A percentile compares a stretch with the other conserved stretches of the same genome.
phyloP scores from a whole-genome alignment of 352 stramenopile species.

The Phytophthora capsici region DNA sequence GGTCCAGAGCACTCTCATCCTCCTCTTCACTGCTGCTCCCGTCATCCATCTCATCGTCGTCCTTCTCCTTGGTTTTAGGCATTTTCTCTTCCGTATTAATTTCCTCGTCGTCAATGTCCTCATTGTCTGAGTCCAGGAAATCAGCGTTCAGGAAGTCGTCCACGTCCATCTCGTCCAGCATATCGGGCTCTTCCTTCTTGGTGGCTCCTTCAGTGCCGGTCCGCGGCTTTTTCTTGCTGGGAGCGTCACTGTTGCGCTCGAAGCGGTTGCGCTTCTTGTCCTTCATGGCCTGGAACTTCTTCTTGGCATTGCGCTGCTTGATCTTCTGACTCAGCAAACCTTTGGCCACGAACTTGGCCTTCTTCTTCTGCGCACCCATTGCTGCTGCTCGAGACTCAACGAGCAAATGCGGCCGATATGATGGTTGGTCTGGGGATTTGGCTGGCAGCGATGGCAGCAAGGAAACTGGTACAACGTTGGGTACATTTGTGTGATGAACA shows the following conservation, averaged over 20 bases:
- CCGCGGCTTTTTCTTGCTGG: conserved; percentile 56
- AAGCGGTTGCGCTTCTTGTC: conserved; percentile 77
- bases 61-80: conserved; percentile 34
- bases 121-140: conserved; percentile 78
- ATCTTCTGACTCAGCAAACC: conserved; percentile 79
- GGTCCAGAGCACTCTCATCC: conserved; percentile 80
- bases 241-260: conserved; percentile 69
- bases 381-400: conserved; percentile 20
- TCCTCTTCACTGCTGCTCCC: conserved; percentile 85
- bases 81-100: conserved; percentile 36
- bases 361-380: conserved; percentile 85
- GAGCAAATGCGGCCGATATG: conserved; percentile 36
- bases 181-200: conserved; percentile 75
- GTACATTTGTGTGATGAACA: conserved; percentile 14
- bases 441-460: conserved; percentile 14
- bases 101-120: conserved; percentile 37
- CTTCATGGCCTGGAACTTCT: conserved; percentile 83
- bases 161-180: conserved; percentile 90
- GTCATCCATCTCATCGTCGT: conserved; percentile 53
- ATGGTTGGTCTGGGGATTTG: conserved; percentile 33
- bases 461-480: neutral
- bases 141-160: conserved; percentile 87
- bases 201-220: conserved; percentile 26
- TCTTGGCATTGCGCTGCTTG: conserved; percentile 87
- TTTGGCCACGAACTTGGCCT: conserved; percentile 90